phyloP scores from a whole-genome alignment of 1,284 basidiomycete genomes.

The Ceraceosorus bombacis region DNA sequence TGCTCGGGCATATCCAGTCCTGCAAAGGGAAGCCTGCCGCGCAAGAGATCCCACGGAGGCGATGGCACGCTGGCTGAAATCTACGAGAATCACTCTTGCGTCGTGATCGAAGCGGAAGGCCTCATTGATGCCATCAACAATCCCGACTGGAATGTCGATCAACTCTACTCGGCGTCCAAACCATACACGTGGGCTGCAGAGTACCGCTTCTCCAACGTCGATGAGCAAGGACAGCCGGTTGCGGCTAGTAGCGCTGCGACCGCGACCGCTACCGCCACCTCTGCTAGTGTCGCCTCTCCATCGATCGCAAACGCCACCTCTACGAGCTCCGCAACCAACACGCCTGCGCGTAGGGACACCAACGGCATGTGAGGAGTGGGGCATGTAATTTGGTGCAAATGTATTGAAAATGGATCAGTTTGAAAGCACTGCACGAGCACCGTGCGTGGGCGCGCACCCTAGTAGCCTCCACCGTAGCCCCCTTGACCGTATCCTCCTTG shows the following conservation, averaged over 20 bases:
- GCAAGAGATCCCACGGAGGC: slow-evolving; percentile 40
- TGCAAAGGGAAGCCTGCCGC: slow-evolving; percentile 28
- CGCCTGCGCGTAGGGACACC: too few species aligned
- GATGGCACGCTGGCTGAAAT: slow-evolving; percentile 27
- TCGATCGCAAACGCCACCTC: too few species aligned
- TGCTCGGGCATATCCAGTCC: slow-evolving; percentile 26
- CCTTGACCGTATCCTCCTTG: not conserved
- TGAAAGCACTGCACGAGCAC: too few species aligned
- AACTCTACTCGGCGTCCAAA: slow-evolving; percentile 27
- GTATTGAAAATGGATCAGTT: too few species aligned
- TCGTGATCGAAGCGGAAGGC: slow-evolving; percentile 40
- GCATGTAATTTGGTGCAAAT: too few species aligned
- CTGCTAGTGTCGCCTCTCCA: too few species aligned
- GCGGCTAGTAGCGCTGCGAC: too few species aligned
- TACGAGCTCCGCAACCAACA: too few species aligned
- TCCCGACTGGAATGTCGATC: slow-evolving; percentile 29
- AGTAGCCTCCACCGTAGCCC: slow-evolving; percentile 1
- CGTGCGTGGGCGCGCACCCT: too few species aligned
- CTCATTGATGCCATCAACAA: slow-evolving; percentile 41
- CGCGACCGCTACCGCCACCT: too few species aligned
- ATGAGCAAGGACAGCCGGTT: too few species aligned
- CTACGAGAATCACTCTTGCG: slow-evolving; percentile 35
- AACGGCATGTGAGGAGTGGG: too few species aligned
- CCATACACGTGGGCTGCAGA: slow-evolving; percentile 36
- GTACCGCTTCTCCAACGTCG: slow-evolving; percentile 12